phyloP scores from a whole-genome alignment of 352 stramenopile species.

The Phytophthora sp. region DNA sequence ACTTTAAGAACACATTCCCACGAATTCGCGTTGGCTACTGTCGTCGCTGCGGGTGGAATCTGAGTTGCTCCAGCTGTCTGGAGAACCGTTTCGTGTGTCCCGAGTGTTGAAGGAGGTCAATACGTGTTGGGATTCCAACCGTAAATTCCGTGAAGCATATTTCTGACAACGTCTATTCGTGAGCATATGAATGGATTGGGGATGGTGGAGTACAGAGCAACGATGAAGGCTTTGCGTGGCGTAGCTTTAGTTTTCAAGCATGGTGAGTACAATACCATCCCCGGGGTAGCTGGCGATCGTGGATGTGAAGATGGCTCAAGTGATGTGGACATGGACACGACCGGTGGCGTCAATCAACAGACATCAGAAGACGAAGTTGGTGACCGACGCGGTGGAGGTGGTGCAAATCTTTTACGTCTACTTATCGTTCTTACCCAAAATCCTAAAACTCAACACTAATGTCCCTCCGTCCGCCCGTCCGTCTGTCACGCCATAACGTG shows the following conservation, averaged over 20 bases:
- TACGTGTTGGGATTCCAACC: conserved; percentile 15
- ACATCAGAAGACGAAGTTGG: neutral
- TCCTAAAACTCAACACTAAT: too few relatives aligned
- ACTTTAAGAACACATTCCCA: conserved; percentile 17
- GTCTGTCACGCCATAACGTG: too few relatives aligned
- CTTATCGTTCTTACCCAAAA: too few relatives aligned
- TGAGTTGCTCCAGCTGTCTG: neutral
- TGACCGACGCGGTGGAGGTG: neutral
- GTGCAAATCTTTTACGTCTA: too few relatives aligned
- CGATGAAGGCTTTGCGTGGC: neutral
- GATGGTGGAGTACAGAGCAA: conserved; percentile 14
- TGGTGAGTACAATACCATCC: conserved; percentile 4
- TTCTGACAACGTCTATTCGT: conserved; percentile 7
- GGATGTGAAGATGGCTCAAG: neutral
- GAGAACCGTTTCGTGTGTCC: neutral
- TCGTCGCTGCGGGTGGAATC: neutral
- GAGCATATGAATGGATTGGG: conserved; percentile 16
- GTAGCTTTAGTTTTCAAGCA: conserved; percentile 18
- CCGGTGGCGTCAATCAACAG: too few relatives aligned
- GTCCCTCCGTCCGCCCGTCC: too few relatives aligned
- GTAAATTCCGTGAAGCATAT: conserved; percentile 21
- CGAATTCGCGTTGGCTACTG: conserved; percentile 19
- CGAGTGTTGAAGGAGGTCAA: neutral
- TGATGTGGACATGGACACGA: neutral
- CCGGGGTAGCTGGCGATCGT: neutral